A percentile compares a stretch with the other conserved stretches of the same genome.
phyloP scores from a whole-genome alignment of 2,329 filamentous ascomycete species.

The Chaetomiaceae sp. region DNA sequence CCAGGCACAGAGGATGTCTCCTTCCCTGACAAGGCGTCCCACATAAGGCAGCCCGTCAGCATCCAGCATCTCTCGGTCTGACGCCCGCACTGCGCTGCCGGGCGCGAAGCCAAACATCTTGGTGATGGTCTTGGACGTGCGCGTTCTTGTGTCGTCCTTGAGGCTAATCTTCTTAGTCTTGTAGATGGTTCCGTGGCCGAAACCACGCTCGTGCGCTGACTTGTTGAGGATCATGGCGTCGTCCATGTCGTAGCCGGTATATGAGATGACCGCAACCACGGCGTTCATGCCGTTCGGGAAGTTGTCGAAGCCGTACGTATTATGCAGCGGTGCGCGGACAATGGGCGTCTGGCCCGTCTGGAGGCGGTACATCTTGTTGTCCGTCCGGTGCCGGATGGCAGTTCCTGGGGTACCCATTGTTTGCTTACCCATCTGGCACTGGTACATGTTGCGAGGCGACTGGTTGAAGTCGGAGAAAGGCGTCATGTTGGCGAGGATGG shows the following conservation, averaged over 20 bases:
- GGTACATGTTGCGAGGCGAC: conserved; percentile 98
- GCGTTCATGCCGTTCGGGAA: conserved; percentile 96
- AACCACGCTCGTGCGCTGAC: conserved; percentile 90
- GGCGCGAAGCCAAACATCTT: conserved; percentile 92
- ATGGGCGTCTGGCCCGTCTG: conserved; percentile 96
- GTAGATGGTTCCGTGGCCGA: conserved; percentile 94
- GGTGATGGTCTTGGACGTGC: conserved; percentile 63
- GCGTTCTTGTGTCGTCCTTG: conserved; percentile 69
- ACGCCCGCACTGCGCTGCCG: conserved; percentile 64
- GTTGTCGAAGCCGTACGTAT: conserved; percentile 94
- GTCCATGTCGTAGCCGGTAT: conserved; percentile 99
- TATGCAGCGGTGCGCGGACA: conserved; percentile 87
- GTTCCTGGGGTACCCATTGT: conserved; percentile 96
- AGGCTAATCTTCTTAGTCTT: conserved; percentile 92
- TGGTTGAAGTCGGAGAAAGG: conserved; percentile 99
- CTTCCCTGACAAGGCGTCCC: conserved; percentile 71
- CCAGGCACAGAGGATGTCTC: conserved; percentile 82
- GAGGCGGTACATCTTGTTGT: conserved; percentile 94
- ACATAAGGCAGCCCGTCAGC: conserved; percentile 82
- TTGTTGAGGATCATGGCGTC: conserved; percentile 99
- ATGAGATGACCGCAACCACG: conserved; percentile 95
- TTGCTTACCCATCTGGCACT: conserved; percentile 99
- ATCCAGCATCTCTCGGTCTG: conserved; percentile 70
- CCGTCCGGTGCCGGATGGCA: conserved; percentile 78
- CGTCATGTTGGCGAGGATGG: conserved; percentile 97